Base-by-base conservation (phyloP, 2,329 filamentous ascomycete species). In the Pseudomassariella vexata region DNA sequence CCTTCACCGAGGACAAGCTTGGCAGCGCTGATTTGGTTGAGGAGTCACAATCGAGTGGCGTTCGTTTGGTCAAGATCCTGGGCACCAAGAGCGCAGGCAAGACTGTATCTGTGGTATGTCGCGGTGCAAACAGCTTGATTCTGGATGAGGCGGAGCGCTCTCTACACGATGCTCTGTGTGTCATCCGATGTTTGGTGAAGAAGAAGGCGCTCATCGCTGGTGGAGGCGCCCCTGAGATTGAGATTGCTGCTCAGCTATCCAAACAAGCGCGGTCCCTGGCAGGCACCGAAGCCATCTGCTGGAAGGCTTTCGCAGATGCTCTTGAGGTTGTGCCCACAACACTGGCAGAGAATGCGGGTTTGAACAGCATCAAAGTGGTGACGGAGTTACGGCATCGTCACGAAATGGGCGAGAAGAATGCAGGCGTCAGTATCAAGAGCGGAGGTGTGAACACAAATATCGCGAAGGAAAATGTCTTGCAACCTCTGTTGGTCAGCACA, bases 121-220 rank as follows among this genome's bases (percentile, higher is more conserved):
- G 92, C 41, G 92, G 92, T 46, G 92, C 92, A 58, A 98, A 98
- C 72, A 76, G 72, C 38, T 72, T 98, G 44, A 95, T 98, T 53
- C 71, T 98, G 30, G 92, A 98, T 56, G 92, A 98, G 66, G 94
- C 92, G 1, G 92, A 96, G 72, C 86, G 92, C 50, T 92, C 85
- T 46, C 75, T 98, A 34, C 92, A 98, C 71, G 92, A 98, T 52
- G 92, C 92, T 19, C 87, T 96, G 44, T 98, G 92, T 58, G 92
- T 96, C 30, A 89, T 98, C 49, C 84, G 92, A 49, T 98, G 92
- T 57, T 67, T 98, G 39, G 92, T 98, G 48, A 98, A 98, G 79
- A 98, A 96, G 79, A 94, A 94, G 68, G 92, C 92, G n/a, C 77
- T 98, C 36, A 94, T 98, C 50, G 90, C 94, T 10, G 92, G 92